Evolutionary conservation across 2,329 filamentous ascomycete species (phyloP), one percentile per base, ranked within the genome.

Genomic region (Ophiostoma piceae): DNA sequence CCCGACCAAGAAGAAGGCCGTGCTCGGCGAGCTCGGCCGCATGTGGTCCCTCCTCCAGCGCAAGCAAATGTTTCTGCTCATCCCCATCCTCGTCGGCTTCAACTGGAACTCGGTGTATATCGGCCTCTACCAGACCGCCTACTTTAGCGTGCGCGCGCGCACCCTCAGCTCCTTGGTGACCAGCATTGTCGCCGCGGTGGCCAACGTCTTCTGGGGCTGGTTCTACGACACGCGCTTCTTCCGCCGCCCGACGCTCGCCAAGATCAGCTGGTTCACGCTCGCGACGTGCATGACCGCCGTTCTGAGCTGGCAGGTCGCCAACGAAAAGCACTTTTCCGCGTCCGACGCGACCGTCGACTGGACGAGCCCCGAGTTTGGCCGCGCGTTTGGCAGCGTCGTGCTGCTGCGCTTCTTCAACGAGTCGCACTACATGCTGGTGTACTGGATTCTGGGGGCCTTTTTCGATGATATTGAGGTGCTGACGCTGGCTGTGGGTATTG

Each of bases 361-460:
- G 64, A 16, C 22, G 16, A 66, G 64, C 37, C 64, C 64, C 64
- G 19, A 66, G n/a, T 66, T 66, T 26, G 64, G 64, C 64, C 64
- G 64, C 35, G 64, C 64, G 3, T 66, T 66, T 43, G 64, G 19
- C 64, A 66, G 64, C 64, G n/a, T 66, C 19, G 35, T 66, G 64
- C 35, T 66, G 64, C 64, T 66, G 64, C 64, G 64, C 64, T 66
- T 66, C 35, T n/a, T 66, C 37, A 66, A 66, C 64, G 64, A 66
- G 37, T 66, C 64, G 19, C 64, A 66, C 64, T 66, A 66, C 64
- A 66, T 66, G 64, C 64, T 66, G 3, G 64, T 66, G 37, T 66
- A 66, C 64, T 66, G 64, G 64, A 66, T 66, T 14, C 64, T 66
- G 4, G 64, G 64, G 37, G 64, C 64, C 64, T 66, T 66, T 19